These are phyloP conservation scores for Magnusiomyces suaveolens DNA, from an alignment of 1,139 yeast species.

Conservation along the genomic window DNA sequence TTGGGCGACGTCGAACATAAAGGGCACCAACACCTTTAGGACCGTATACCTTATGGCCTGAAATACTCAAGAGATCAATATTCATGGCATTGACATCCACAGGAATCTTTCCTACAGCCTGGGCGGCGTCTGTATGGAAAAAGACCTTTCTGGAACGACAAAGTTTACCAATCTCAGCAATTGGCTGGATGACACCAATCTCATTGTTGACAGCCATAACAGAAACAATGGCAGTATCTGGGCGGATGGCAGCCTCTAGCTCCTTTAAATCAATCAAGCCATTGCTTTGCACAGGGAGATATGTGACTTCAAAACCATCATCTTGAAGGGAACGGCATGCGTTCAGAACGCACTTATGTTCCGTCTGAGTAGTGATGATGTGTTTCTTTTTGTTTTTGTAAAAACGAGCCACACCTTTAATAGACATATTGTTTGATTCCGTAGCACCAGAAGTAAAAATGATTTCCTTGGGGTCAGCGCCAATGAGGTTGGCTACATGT, in stretches of 20 bases:
- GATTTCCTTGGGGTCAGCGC: conserved; percentile 94
- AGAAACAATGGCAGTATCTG: conserved; percentile 87
- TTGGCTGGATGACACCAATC: conserved; percentile 94
- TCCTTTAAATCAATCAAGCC: conserved; percentile 75
- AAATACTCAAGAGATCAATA: conserved; percentile 84
- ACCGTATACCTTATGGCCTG: conserved; percentile 94
- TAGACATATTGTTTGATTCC: conserved; percentile 86
- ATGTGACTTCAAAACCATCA: conserved; percentile 94
- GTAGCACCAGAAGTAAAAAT: conserved; percentile 97
- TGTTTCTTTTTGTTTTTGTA: conserved; percentile 84
- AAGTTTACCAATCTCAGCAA: conserved; percentile 83
- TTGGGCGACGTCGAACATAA: conserved; percentile 92
- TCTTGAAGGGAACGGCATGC: conserved; percentile 91
- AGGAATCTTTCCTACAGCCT: conserved; percentile 90
- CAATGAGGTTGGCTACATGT: conserved; percentile 70
- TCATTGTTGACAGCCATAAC: conserved; percentile 97
- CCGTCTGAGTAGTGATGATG: conserved; percentile 92
- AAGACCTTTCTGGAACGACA: conserved; percentile 83
- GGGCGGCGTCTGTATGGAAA: conserved; percentile 97
- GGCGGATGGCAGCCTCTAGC: conserved; percentile 73
- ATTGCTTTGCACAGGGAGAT: conserved; percentile 69
- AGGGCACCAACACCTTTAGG: conserved; percentile 98
- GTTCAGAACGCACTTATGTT: conserved; percentile 95
- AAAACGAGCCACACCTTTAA: conserved; percentile 93
- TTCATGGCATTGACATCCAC: conserved; percentile 89